These are phyloP conservation scores for Metschnikowia dekortorum DNA, from an alignment of 805 yeast species.

Conservation along the genomic window DNA sequence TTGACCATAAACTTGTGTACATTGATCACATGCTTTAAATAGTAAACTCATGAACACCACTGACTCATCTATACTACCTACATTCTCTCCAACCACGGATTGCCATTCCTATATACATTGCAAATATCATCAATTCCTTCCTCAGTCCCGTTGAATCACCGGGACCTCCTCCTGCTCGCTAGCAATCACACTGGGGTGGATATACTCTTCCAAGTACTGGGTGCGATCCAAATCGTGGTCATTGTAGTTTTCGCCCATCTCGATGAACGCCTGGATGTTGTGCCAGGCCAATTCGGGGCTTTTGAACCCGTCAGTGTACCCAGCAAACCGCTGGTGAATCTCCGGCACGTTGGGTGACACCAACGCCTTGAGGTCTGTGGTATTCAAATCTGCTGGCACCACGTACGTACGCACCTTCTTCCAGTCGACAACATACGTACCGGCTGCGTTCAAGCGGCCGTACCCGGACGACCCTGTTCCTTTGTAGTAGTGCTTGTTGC, in stretches of 20 bases:
- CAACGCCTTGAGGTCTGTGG: conserved; percentile 57
- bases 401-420: conserved; percentile 85
- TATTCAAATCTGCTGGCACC: conserved; percentile 52
- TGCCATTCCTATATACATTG: conserved; percentile 5
- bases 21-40: no score
- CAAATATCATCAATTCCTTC: no score
- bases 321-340: conserved; percentile 62
- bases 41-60: no score
- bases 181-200: conserved; percentile 22
- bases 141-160: conserved; percentile 6
- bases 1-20: no score
- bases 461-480: conserved; percentile 96
- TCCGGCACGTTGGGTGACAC: conserved; percentile 73
- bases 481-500: conserved; percentile 89
- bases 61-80: no score
- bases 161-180: conserved; percentile 13
- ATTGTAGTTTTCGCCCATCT: conserved; percentile 56
- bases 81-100: no score
- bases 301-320: conserved; percentile 65
- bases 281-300: conserved; percentile 71
- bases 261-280: conserved; percentile 71
- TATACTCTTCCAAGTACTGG: conserved; percentile 34
- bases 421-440: conserved; percentile 78
- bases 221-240: conserved; percentile 33
- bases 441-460: conserved; percentile 72